A percentile compares a stretch with the other conserved stretches of the same genome.
phyloP scores from a whole-genome alignment of 2,329 filamentous ascomycete species.

The Zalaria sp. region DNA sequence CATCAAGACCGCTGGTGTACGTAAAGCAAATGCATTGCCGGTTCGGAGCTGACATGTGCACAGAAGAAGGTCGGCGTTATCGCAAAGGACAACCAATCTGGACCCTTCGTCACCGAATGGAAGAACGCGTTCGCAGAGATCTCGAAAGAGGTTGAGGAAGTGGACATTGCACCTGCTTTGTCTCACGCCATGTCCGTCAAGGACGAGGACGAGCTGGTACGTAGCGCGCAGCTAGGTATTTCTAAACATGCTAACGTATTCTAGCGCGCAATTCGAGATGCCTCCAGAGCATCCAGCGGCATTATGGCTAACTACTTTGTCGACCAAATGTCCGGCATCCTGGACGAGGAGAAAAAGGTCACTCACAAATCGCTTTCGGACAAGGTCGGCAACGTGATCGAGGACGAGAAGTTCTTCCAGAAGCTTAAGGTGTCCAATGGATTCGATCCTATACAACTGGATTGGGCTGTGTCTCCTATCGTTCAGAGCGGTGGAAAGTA shows the following conservation, averaged over 20 bases:
- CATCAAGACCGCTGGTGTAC: conserved; percentile 76
- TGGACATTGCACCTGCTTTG: conserved; percentile 70
- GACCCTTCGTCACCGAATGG: conserved; percentile 94
- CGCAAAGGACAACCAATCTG: conserved; percentile 68
- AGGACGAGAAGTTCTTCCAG: conserved; percentile 89
- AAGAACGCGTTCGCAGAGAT: conserved; percentile 66
- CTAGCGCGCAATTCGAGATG: conserved; percentile 78
- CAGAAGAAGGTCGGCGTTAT: conserved; percentile 84
- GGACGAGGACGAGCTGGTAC: conserved; percentile 76
- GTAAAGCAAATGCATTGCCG: conserved; percentile 19
- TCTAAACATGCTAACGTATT: conserved; percentile 3
- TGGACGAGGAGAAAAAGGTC: conserved; percentile 95
- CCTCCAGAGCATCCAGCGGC: conserved; percentile 84
- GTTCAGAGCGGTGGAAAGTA: conserved; percentile 95
- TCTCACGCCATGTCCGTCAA: conserved; percentile 85
- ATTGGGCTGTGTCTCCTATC: conserved; percentile 84
- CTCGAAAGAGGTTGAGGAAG: conserved; percentile 74
- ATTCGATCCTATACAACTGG: conserved; percentile 76
- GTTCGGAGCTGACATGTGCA: conserved; percentile 4
- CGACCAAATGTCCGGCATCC: conserved; percentile 91
- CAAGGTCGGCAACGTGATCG: conserved; percentile 81
- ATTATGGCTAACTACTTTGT: conserved; percentile 95
- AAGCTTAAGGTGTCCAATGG: conserved; percentile 70
- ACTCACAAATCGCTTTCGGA: conserved; percentile 76
- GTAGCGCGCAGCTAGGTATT: background rate